Base-by-base conservation (phyloP, 2,329 filamentous ascomycete genomes). In the Lasiodiplodia citricola region DNA sequence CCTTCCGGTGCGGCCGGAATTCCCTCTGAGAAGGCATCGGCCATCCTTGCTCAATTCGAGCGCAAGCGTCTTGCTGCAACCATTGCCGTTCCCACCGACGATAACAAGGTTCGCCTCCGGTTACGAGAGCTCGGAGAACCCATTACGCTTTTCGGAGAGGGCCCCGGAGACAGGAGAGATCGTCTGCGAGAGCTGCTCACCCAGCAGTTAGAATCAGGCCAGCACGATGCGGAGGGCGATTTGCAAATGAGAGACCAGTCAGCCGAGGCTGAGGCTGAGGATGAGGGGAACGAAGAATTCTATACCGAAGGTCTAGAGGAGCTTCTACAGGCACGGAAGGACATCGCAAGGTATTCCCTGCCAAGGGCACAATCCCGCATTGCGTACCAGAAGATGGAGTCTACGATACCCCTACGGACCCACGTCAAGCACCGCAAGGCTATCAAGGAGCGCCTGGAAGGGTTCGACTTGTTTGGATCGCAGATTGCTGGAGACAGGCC, bases 61-160 rank as follows among this genome's bases (percentile, higher is more conserved):
- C 92, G 95, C 70, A 97, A 97, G 81, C 90, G 94, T 75, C 88
- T 93, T 76, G 94, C 94, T 13, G 94, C 94, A 21, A 91, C 92
- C 13, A 92, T 98, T 74, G 91, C 92, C 14, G 96, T 99, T 3
- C 96, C 95, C 0, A 99, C 96, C 67, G 94, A 97, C 78, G 96
- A 99, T 83, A 90, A 87, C 70, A 89, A 92, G 74, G 94, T 99
- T 58, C 92, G 94, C 70, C 85, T 89, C 47, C 90, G 88, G 72
- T 86, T 98, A 69, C 90, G 96, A 72, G 91, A 96, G 75, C 86
- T 97, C 71, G 93, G 92, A n/a, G 92, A 99, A 77, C 96, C 96
- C 13, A 90, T 98, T 67, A 99, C 95, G 0, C 85, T 98, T 0
- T 99, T 99, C 72, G 96, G 94, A 69, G 96, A 99, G 82, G 93